Percentiles rank a stretch among this genome's conserved stretches.
Conservation (phyloP, 2,329 filamentous ascomycete genomes). For the Bisporella sp. region DNA sequence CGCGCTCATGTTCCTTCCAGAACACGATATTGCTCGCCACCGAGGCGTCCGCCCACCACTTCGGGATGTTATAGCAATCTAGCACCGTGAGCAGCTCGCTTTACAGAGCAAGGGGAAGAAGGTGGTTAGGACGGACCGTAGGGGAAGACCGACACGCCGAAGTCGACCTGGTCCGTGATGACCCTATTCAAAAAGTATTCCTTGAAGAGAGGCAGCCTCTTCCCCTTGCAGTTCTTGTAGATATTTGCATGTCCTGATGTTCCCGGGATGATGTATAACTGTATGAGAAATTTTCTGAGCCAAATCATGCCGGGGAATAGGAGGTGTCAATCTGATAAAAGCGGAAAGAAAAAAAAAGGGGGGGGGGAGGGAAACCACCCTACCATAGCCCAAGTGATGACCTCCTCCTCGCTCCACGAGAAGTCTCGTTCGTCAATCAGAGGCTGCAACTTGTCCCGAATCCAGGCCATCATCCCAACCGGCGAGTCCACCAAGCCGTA, state of each 20-base stretch:
- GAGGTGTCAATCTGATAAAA: too few relatives aligned
- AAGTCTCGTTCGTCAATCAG: slow-evolving; percentile 42
- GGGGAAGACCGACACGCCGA: slow-evolving; percentile 18
- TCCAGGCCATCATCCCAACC: slow-evolving; percentile 17
- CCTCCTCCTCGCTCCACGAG: slow-evolving; percentile 65
- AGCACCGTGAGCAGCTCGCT: not conserved
- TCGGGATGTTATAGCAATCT: slow-evolving; percentile 28
- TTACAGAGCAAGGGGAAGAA: not conserved
- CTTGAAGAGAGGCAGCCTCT: slow-evolving; percentile 2
- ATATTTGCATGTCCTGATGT: slow-evolving; percentile 13
- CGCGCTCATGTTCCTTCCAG: not conserved
- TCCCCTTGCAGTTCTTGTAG: slow-evolving; percentile 15
- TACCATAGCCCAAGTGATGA: slow-evolving; percentile 54
- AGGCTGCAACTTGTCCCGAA: slow-evolving; percentile 16
- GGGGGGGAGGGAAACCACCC: too few relatives aligned
- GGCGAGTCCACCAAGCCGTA: slow-evolving; percentile 17
- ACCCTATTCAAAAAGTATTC: not conserved
- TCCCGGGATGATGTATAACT: slow-evolving; percentile 15
- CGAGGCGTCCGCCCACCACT: slow-evolving; percentile 39
- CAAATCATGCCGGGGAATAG: not conserved
- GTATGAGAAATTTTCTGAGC: not conserved
- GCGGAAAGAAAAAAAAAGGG: too few relatives aligned
- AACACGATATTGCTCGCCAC: slow-evolving; percentile 51
- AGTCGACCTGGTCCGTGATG: slow-evolving; percentile 12
- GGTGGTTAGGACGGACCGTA: slow-evolving; percentile 5